Evolutionary conservation across 108 stramenopile genomes (phyloP).

Genomic region (Pelagomonas calceolata): DNA sequence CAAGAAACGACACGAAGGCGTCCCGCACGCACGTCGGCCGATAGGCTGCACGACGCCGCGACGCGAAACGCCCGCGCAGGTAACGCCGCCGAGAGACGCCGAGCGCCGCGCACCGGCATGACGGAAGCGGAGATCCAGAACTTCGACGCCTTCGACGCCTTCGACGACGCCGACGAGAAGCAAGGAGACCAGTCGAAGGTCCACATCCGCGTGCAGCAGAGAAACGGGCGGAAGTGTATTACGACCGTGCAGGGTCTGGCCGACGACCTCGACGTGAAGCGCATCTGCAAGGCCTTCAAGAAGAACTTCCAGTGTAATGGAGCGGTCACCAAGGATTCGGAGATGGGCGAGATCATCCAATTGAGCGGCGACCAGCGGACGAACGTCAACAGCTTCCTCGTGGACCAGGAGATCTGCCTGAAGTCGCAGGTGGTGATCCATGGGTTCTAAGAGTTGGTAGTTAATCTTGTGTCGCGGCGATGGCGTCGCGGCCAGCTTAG

Average conservation of each 20-base stretch:
- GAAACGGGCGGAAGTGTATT: conserved; percentile 96
- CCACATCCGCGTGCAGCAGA: conserved; percentile 96
- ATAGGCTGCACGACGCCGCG: too few relatives aligned
- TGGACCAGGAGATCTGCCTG: conserved; percentile 90
- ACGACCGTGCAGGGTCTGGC: conserved; percentile 91
- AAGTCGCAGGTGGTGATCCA: conserved; percentile 65
- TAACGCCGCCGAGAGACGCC: too few relatives aligned
- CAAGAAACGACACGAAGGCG: too few relatives aligned
- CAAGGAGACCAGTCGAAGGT: conserved; percentile 67
- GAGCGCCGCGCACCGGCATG: too few relatives aligned
- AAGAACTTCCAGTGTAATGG: conserved; percentile 98
- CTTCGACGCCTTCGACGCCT: conserved; percentile 40
- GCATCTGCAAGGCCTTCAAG: conserved; percentile 97
- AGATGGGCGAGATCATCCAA: conserved; percentile 90
- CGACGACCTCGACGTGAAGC: conserved; percentile 93
- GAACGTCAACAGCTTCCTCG: conserved; percentile 86
- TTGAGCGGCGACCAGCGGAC: conserved; percentile 92
- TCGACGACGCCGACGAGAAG: conserved; percentile 64
- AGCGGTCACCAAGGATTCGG: conserved; percentile 85
- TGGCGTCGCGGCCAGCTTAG: too few relatives aligned
- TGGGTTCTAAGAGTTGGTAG: conserved; percentile 57
- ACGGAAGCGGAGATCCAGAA: too few relatives aligned
- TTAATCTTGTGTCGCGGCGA: not conserved
- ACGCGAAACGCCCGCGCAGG: too few relatives aligned
- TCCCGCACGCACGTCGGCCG: too few relatives aligned